A percentile compares a stretch with the other conserved stretches of the same genome.
Evolutionary conservation across 140 eudicot genomes (phyloP).

Genomic region (Anethum foeniculum): DNA sequence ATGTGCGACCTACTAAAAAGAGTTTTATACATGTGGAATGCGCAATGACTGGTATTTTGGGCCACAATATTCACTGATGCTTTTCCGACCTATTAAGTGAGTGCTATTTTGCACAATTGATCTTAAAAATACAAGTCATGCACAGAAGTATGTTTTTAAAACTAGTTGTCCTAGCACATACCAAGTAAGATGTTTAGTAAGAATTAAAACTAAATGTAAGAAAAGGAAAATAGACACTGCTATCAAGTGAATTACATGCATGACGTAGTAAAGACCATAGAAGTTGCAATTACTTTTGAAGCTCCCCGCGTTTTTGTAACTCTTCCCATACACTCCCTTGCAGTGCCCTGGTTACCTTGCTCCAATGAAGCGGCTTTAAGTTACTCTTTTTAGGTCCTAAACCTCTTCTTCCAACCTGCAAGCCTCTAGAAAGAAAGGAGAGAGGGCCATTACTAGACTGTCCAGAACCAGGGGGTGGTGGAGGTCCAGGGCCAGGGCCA

Average conservation of each 20-base stretch:
- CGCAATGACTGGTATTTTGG: not conserved
- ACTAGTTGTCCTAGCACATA: not conserved
- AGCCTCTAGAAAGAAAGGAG: conserved; percentile 7
- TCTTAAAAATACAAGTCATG: not conserved
- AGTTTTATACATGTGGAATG: not conserved
- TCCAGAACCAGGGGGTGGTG: conserved; percentile 41
- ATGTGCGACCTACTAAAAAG: not conserved
- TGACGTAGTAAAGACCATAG: conserved; percentile 4
- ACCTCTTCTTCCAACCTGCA: conserved; percentile 29
- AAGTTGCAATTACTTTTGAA: conserved; percentile 51
- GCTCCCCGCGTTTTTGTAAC: conserved; percentile 61
- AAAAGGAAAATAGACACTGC: conserved; percentile 4
- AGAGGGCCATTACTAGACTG: conserved; percentile 29
- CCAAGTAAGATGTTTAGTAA: not conserved
- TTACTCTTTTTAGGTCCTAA: conserved; percentile 59
- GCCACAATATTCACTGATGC: not conserved
- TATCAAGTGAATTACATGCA: not conserved
- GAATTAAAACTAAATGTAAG: not conserved
- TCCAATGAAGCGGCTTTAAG: conserved; percentile 86
- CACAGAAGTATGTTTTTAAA: not conserved
- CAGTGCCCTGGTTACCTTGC: conserved; percentile 75
- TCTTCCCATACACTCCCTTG: conserved; percentile 97
- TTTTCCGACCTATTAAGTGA: not conserved
- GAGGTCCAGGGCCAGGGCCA: conserved; percentile 32
- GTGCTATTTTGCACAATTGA: not conserved